Percentiles rank a stretch among this genome's conserved stretches.
Conservation (phyloP, 257 asterid species). For the Fraxinus quadrangulata region DNA sequence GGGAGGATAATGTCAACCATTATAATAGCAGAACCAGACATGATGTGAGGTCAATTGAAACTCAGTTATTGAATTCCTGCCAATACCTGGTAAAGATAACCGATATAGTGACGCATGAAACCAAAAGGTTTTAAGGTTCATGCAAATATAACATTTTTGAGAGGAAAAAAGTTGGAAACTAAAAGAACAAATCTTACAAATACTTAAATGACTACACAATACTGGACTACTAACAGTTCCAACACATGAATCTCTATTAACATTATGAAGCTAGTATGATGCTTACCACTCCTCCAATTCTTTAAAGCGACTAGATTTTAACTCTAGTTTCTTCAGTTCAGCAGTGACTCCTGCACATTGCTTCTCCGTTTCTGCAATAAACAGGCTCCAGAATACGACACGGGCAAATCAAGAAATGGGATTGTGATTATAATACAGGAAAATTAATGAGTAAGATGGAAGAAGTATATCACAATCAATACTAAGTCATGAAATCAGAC, state of each 20-base stretch:
- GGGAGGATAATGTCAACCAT: neutral
- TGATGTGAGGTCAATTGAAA: constrained; percentile 87
- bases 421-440: too few species aligned
- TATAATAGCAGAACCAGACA: constrained; percentile 46
- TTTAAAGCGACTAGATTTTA: constrained; percentile 85
- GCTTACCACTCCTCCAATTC: constrained; percentile 93
- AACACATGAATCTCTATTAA: neutral
- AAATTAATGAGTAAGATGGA: too few species aligned
- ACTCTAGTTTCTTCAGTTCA: constrained; percentile 80
- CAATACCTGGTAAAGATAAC: constrained; percentile 65
- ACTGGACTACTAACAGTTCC: constrained; percentile 25
- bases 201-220: constrained; percentile 5
- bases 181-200: constrained; percentile 13
- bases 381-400: too few species aligned
- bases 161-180: constrained; percentile 10
- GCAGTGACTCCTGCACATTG: constrained; percentile 79
- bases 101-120: constrained; percentile 11
- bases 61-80: constrained; percentile 91
- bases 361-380: constrained; percentile 90
- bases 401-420: too few species aligned
- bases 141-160: neutral
- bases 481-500: too few species aligned
- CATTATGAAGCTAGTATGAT: constrained; percentile 19
- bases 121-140: neutral
- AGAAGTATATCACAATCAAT: too few species aligned